These are phyloP conservation scores for Oropetium thomaeum DNA, from an alignment of 176 grass and related monocot genomes.

Conservation along the genomic window DNA sequence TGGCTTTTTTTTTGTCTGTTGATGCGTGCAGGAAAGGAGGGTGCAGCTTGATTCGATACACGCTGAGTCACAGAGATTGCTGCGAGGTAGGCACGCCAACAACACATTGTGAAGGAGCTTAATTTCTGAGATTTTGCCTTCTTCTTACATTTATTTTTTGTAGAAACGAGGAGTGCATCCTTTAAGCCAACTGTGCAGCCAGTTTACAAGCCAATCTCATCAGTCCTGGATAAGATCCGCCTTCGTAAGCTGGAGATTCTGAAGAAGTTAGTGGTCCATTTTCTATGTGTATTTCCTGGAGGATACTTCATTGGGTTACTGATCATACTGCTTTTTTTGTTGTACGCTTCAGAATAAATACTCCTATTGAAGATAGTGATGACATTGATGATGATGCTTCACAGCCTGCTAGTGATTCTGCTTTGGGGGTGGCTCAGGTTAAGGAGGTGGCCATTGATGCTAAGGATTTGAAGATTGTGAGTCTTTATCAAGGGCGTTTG, in stretches of 20 bases:
- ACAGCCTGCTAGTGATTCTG: conserved; percentile 20
- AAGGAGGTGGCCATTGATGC: conserved; percentile 23
- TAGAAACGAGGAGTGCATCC: conserved; percentile 74
- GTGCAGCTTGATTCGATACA: conserved; percentile 58
- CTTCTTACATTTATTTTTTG: neutral
- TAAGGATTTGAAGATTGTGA: conserved; percentile 33
- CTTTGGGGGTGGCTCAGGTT: conserved; percentile 8
- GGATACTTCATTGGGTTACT: neutral
- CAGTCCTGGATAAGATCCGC: conserved; percentile 91
- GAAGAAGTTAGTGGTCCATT: conserved; percentile 48
- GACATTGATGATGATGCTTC: conserved; percentile 8
- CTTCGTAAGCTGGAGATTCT: conserved; percentile 72
- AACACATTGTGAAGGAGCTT: neutral
- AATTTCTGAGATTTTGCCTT: neutral
- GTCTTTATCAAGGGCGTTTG: conserved; percentile 13
- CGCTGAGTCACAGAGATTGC: conserved; percentile 68
- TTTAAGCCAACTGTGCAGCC: conserved; percentile 55
- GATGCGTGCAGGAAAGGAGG: conserved; percentile 61
- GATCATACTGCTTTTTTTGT: neutral
- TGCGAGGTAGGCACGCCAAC: conserved; percentile 54
- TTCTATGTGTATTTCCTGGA: neutral
- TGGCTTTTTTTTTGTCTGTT: conserved; percentile 27
- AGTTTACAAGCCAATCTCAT: conserved; percentile 85
- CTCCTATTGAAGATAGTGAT: conserved; percentile 19
- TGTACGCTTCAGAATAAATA: conserved; percentile 42